Evolutionary conservation across 1,139 yeast species (phyloP).

Genomic region (Kurtzmaniella quercitrusa): DNA sequence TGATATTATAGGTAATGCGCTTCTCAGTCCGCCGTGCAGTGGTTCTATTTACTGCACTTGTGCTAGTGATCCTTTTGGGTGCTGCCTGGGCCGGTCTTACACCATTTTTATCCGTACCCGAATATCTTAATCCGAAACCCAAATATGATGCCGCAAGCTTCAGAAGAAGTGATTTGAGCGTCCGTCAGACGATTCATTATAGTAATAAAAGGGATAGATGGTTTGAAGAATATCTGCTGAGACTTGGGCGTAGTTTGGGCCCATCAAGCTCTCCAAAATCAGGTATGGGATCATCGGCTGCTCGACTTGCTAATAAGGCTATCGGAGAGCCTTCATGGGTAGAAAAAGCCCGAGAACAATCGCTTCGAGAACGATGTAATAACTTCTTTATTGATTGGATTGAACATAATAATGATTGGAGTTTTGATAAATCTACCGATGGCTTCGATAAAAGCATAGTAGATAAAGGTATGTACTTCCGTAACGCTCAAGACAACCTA

Average conservation of each 20-base stretch:
- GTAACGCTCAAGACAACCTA: constrained; percentile 9
- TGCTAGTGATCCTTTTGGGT: not conserved
- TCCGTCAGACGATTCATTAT: constrained; percentile 24
- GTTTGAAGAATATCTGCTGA: constrained; percentile 18
- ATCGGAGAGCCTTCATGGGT: not conserved
- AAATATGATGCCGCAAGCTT: constrained; percentile 8
- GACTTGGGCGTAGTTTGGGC: constrained; percentile 11
- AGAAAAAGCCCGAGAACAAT: constrained; percentile 1
- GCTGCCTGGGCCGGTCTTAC: not conserved
- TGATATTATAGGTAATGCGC: not conserved
- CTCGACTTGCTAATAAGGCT: not conserved
- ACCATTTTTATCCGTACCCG: not conserved
- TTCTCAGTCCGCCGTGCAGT: not conserved
- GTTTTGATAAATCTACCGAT: constrained; percentile 15
- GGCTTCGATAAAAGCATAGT: constrained; percentile 29
- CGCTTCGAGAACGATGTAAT: constrained; percentile 25
- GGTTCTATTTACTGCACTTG: not conserved
- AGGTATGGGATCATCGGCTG: not conserved
- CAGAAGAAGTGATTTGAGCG: constrained; percentile 14
- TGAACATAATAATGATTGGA: constrained; percentile 22
- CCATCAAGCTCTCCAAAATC: not conserved
- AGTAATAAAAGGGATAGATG: constrained; percentile 26
- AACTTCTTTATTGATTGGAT: constrained; percentile 24
- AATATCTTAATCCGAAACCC: not conserved
- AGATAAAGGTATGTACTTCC: constrained; percentile 18